phyloP scores from a whole-genome alignment of 2,329 filamentous ascomycete species.

The Alternaria alternata region DNA sequence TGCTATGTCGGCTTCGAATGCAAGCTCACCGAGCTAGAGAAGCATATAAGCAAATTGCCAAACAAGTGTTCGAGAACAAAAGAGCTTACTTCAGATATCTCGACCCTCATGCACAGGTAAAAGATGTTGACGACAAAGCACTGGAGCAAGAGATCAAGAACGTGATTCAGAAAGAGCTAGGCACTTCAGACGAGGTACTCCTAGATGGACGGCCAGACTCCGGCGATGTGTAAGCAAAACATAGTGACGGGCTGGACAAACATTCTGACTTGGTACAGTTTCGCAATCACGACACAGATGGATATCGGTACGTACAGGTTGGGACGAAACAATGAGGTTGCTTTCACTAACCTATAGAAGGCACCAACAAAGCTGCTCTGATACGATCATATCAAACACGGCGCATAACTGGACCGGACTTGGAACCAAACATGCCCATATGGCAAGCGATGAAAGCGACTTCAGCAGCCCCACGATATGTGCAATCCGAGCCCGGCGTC shows the following conservation, averaged over 20 bases:
- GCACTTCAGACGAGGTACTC: constrained; percentile 30
- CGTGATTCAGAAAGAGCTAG: constrained; percentile 29
- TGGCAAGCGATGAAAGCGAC: constrained; percentile 40
- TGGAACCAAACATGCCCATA: constrained; percentile 36
- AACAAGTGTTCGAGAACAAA: constrained; percentile 40
- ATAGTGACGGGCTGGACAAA: background rate
- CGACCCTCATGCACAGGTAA: constrained; percentile 24
- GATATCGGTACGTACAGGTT: constrained; percentile 30
- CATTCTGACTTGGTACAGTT: constrained; percentile 27
- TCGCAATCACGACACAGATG: constrained; percentile 40
- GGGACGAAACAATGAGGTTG: background rate
- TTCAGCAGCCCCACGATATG: constrained; percentile 35
- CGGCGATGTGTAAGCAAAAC: constrained; percentile 38
- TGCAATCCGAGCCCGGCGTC: constrained; percentile 20
- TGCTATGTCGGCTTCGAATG: constrained; percentile 44
- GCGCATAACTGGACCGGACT: constrained; percentile 39
- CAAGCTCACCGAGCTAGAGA: constrained; percentile 40
- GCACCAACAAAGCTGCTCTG: constrained; percentile 37
- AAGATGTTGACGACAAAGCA: constrained; percentile 19
- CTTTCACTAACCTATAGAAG: constrained; percentile 2
- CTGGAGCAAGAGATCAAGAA: constrained; percentile 34
- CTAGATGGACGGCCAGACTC: constrained; percentile 36
- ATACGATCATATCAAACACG: constrained; percentile 44
- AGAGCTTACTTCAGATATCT: constrained; percentile 35
- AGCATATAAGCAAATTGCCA: constrained; percentile 37